Conservation (phyloP, 768 basidiomycete species). For the Kondoa malvinella region DNA sequence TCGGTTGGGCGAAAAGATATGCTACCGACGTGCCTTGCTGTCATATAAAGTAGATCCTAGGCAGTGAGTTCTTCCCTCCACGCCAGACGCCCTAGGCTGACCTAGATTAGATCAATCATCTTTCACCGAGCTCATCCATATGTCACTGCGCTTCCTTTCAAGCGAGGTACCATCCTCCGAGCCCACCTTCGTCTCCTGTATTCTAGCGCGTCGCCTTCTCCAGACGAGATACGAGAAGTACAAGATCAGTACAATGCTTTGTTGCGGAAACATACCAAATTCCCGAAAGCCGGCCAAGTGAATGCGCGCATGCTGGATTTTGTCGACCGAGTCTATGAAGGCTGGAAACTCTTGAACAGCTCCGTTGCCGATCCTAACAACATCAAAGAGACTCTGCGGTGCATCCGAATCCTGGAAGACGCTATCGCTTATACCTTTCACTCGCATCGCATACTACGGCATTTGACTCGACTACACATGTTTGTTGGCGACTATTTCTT, state of each 20-base stretch:
- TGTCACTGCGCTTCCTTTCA: slow-evolving; percentile 1
- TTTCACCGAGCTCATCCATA: not conserved
- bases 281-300: slow-evolving; percentile 21
- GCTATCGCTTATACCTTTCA: slow-evolving; percentile 86
- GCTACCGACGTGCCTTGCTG: slow-evolving; percentile 5
- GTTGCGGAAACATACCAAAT: slow-evolving; percentile 4
- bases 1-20: not conserved
- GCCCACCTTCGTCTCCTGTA: slow-evolving; percentile 9
- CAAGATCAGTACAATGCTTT: slow-evolving; percentile 7
- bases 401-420: slow-evolving; percentile 67
- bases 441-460: slow-evolving; percentile 64
- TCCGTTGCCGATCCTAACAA: slow-evolving; percentile 13
- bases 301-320: slow-evolving; percentile 17
- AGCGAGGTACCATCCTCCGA: slow-evolving; percentile 8
- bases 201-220: not conserved
- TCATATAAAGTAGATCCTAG: not conserved
- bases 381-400: slow-evolving; percentile 12
- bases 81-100: not conserved
- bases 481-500: slow-evolving; percentile 45
- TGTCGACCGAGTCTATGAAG: slow-evolving; percentile 17
- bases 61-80: not conserved
- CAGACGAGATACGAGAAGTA: not conserved
- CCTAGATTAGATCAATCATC: not conserved
- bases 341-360: slow-evolving; percentile 16
- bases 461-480: slow-evolving; percentile 54